Base-by-base conservation (phyloP, 164 flowering plant genomes). In the Vitis vinifera region DNA sequence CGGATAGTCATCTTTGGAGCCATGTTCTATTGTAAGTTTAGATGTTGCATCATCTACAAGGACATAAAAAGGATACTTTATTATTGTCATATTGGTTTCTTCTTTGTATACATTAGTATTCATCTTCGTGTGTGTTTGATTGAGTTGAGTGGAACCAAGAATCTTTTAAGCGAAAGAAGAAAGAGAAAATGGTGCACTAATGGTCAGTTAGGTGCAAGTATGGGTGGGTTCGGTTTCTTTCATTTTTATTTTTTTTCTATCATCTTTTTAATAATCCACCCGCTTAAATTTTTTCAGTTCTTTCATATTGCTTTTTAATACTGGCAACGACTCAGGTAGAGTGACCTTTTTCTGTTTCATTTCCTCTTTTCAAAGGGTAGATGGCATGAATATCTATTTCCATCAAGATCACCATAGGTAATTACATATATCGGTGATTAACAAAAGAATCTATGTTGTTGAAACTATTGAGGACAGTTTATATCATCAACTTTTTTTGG, bases 11-110 rank as follows among this genome's bases (percentile, higher is more conserved):
- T 55, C 65, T 84, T 2, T 87, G 91, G 91, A 84, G 65, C 76
- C 83, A 85, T 59, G 80, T 84, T 55, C 59, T 87, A 4, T 63
- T 78, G 91, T 87, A 85, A 84, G 89, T 83, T 16, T 12, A 8
- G 44, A 62, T 62, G 12, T 29, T 59, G 30, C 5, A 23, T 19
- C 30, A 10, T 23, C 27, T 23, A 23, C 27, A 23, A 23, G 27
- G 27, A 58, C 29, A 59, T 27, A 23, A 19, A 37, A 37, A 37
- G 44, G 4, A 3, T 4, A 6, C 4, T 37, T 37, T 23, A 23
- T 37, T 37, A 37, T 37, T 37, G 4, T 37, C 44, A 37, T 37
- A 37, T 6, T 37, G 44, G 44, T 37, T 37, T 37, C 44, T 37
- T 37, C 44, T 29, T 6, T 23, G 7, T 61, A 27, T 59, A 1